Conservation (phyloP, 2,329 filamentous ascomycete species). For the Sphaceloma murrayae region DNA sequence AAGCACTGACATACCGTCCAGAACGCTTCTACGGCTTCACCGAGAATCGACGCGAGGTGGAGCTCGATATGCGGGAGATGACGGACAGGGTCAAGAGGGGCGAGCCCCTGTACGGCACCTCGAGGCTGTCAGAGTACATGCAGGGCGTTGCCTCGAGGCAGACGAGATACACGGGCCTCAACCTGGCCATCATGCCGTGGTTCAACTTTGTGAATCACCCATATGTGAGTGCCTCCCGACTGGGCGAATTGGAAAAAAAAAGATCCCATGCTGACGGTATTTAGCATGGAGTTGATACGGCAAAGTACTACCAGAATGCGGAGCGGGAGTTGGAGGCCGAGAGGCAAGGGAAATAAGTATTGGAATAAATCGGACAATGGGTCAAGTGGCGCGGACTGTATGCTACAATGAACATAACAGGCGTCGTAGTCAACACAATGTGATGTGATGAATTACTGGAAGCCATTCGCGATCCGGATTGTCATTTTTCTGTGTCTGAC, state of each 20-base stretch:
- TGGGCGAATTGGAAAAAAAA: background rate
- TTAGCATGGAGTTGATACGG: conserved; percentile 91
- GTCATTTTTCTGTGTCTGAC: too few species aligned
- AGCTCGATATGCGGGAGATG: conserved; percentile 98
- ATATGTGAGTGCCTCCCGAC: conserved; percentile 38
- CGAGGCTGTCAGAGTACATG: conserved; percentile 70
- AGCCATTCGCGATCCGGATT: too few species aligned
- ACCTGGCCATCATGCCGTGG: conserved; percentile 81
- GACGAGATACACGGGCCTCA: conserved; percentile 80
- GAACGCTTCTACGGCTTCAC: conserved; percentile 92
- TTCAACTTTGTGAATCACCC: conserved; percentile 98
- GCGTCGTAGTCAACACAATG: too few species aligned
- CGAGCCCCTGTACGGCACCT: conserved; percentile 78
- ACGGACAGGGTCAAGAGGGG: conserved; percentile 90
- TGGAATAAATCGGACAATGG: too few species aligned
- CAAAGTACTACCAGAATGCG: conserved; percentile 95
- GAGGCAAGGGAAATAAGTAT: conserved; percentile 24
- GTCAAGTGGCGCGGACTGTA: too few species aligned
- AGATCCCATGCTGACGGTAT: background rate
- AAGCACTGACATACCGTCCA: conserved; percentile 33
- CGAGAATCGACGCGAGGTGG: conserved; percentile 83
- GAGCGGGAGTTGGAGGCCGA: conserved; percentile 88
- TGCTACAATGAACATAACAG: too few species aligned
- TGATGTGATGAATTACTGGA: too few species aligned
- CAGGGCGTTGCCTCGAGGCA: conserved; percentile 89